Conservation (phyloP, 179 eudicot species). For the Vitellaria paradoxa region DNA sequence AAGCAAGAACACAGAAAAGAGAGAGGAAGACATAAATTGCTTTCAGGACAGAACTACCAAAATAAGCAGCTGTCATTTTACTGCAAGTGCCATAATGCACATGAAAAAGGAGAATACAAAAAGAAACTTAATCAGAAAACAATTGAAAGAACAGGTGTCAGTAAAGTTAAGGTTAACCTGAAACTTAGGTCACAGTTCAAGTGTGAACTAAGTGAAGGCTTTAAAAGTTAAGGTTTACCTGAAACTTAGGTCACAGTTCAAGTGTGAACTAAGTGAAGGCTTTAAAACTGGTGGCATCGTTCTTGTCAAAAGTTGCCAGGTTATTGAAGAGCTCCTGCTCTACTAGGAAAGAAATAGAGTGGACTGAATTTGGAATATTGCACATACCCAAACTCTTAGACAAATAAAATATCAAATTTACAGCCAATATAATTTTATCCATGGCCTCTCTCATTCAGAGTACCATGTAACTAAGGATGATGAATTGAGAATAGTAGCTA, state of each 20-base stretch:
- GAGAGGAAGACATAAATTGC: not conserved
- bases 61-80: not conserved
- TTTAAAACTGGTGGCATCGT: not conserved
- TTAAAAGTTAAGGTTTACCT: not conserved
- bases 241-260: not conserved
- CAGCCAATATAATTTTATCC: no score
- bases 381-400: not conserved
- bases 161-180: not conserved
- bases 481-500: no score
- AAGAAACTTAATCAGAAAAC: not conserved
- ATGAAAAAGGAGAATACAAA: not conserved
- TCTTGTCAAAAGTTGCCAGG: not conserved
- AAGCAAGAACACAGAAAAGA: not conserved
- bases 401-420: no score
- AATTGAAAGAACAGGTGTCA: slow-evolving; percentile 10
- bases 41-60: not conserved
- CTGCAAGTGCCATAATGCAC: not conserved
- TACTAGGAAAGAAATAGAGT: not conserved
- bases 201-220: no score
- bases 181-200: not conserved
- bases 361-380: not conserved
- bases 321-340: not conserved
- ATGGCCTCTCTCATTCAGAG: no score
- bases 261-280: not conserved
- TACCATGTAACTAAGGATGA: no score